Base-by-base conservation (phyloP, 2,329 filamentous ascomycete genomes). In the Grosmannia serpens region DNA sequence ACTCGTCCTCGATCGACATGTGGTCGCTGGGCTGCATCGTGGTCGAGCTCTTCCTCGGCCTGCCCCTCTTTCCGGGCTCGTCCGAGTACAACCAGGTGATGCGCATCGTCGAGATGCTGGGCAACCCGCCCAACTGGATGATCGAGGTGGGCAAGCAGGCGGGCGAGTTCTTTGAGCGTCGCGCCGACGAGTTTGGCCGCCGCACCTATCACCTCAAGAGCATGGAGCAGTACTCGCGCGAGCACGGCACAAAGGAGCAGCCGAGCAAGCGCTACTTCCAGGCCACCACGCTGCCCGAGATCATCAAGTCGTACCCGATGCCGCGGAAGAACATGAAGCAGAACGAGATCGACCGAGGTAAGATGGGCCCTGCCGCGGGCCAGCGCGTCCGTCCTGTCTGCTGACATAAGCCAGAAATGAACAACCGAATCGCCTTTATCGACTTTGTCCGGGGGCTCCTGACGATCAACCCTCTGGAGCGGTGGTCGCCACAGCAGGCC, bases 241-340 rank as follows among this genome's bases (percentile, higher is more conserved):
- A 99, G 70, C 94, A 96, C 70, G 88, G 88, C 60, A 94, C 91
- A 41, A 99, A 99, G 71, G 94, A 99, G 72, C 94, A 97, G 71
- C 94, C 94, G 26, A 99, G 94, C 82, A 99, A 99, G 78, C 97
- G 97, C 74, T 99, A 99, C 72, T 99, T 99, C 75, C 89, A 92
- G 66, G 91, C 91, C 41, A 96, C 85, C 47, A 95, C 91, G 1
- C 75, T 99, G 57, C 92, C 92, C 4, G 94, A 99, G 64, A 99
- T 99, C 63, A 97, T 99, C 75, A 90, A 95, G 70, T 91, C 89
- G 58, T 99, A 99, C 69, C 88, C 94, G 7, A 96, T 99, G 92
- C 94, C 94, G 53, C 82, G 94, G 67, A 99, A 99, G 76, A 96
- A 96, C 68, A 99, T 99, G 94, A 99, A 99, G 76, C 91, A 88